Base-by-base conservation (phyloP, 768 basidiomycete genomes). In the Coprinopsis strossmayeri region DNA sequence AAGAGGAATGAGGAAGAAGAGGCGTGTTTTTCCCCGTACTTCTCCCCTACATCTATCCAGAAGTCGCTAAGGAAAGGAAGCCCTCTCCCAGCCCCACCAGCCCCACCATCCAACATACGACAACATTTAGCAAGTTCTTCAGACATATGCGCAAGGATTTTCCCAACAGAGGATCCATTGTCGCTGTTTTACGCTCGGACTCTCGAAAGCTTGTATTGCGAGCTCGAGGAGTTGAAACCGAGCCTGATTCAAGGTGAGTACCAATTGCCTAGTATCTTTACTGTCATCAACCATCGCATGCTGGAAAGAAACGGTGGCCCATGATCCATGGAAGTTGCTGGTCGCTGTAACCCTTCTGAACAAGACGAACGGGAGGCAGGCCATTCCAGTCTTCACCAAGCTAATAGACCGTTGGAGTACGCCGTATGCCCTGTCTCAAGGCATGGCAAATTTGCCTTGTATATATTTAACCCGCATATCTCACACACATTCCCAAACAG, bases 281-380 rank as follows among this genome's bases (percentile, higher is more conserved):
- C 7, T 32, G 30, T 7, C 15, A 32, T 7, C 9, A 32, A 32
- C 7, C 23, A 18, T 1, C 34, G 21, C 23, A 21, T 43, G n/a
- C 47, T 11, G 26, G 7, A 10, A 49, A 84, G 80, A 82, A 56
- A 59, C 57, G 38, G 65, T 85, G 20, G 68, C 73, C 0, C 61
- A 72, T 17, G 71, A 81, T 54, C 81, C 82, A 4, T 88, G 85
- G 83, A 84, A 79, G 60, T 61, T 89, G 28, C 67, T 89, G 5
- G 69, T 88, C 17, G 82, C 80, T 1, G 78, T 78, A 4, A 80
- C 74, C 28, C 66, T 89, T 3, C 73, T 89, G 17, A 89, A 90
- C 57, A 81, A 82, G 58, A 87, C 87, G 0, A 64, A 76, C 0
- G 85, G 81, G 12, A 75, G 72, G 55, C 63, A 71, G 12, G 82